Percentiles rank a stretch among this genome's conserved stretches.
These are phyloP conservation scores for Clarkia xantiana DNA, from an alignment of 345 rosid species.

Conservation along the genomic window DNA sequence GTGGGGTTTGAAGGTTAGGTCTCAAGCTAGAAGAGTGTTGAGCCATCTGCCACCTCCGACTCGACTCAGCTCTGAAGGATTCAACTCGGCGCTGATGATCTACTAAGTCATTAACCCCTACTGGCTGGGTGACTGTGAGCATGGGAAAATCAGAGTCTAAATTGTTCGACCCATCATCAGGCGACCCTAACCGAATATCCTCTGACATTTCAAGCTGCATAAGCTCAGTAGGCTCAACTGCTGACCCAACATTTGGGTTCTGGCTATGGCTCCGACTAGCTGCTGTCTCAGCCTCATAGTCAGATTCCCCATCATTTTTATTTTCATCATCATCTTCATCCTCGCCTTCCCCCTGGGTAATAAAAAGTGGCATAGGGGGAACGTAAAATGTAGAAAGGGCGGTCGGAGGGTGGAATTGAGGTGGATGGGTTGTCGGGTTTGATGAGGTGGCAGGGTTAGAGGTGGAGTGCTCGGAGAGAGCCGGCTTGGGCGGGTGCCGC, in stretches of 20 bases:
- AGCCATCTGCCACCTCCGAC: slow-evolving; percentile 32
- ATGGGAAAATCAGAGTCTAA: slow-evolving; percentile 40
- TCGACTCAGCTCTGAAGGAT: slow-evolving; percentile 31
- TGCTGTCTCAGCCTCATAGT: slow-evolving; percentile 24
- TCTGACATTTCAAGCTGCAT: slow-evolving; percentile 75
- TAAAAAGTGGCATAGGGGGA: slow-evolving; percentile 12
- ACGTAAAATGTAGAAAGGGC: slow-evolving; percentile 17
- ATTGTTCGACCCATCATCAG: slow-evolving; percentile 60
- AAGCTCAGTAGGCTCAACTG: slow-evolving; percentile 23
- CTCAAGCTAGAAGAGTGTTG: slow-evolving; percentile 17
- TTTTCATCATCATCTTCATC: slow-evolving; percentile 29
- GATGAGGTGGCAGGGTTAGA: slow-evolving; percentile 52
- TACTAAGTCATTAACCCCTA: slow-evolving; percentile 8
- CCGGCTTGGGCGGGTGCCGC: slow-evolving; percentile 47
- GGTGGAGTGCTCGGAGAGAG: slow-evolving; percentile 68
- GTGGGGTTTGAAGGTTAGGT: slow-evolving; percentile 14
- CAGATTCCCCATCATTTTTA: slow-evolving; percentile 22
- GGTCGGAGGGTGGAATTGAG: slow-evolving; percentile 24
- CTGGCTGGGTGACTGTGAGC: slow-evolving; percentile 14
- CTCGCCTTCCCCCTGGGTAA: slow-evolving; percentile 18
- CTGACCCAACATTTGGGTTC: slow-evolving; percentile 7
- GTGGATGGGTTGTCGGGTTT: too few species aligned
- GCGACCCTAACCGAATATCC: slow-evolving; percentile 68
- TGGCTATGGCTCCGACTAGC: slow-evolving; percentile 9
- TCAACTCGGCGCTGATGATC: slow-evolving; percentile 24